These are phyloP conservation scores for Diplosphaera chodatii DNA, from an alignment of 139 green algal species.

Conservation along the genomic window DNA sequence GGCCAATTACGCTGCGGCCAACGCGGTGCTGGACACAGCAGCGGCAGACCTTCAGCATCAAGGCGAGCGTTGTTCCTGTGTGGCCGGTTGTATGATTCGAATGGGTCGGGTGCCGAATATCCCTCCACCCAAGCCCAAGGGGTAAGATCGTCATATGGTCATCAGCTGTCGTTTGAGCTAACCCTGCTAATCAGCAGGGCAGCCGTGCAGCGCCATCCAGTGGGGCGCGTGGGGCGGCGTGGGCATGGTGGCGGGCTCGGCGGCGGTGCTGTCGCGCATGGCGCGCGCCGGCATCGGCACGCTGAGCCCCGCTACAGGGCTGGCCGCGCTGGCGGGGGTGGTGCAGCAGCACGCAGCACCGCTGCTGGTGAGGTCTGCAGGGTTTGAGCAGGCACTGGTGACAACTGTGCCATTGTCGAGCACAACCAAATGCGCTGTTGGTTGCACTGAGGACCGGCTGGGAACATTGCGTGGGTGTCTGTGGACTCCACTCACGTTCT, in stretches of 20 bases:
- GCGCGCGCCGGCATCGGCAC: conserved; percentile 57
- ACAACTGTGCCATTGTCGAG: too few relatives aligned
- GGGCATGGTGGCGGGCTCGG: conserved; percentile 38
- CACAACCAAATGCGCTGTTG: too few relatives aligned
- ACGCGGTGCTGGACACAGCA: conserved; percentile 25
- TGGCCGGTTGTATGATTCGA: too few relatives aligned
- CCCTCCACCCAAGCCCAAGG: too few relatives aligned
- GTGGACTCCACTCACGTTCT: too few relatives aligned
- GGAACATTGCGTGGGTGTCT: too few relatives aligned
- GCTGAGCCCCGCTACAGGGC: conserved; percentile 39
- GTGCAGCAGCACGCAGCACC: not conserved
- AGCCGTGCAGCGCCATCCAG: conserved; percentile 28
- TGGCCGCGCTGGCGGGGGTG: conserved; percentile 29
- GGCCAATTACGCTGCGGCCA: conserved; percentile 33
- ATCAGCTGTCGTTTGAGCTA: too few relatives aligned
- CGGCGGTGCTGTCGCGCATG: conserved; percentile 28
- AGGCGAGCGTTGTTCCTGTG: too few relatives aligned
- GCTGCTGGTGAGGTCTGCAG: not conserved
- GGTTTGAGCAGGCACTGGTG: too few relatives aligned
- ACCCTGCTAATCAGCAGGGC: conserved; percentile 7
- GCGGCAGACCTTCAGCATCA: conserved; percentile 1
- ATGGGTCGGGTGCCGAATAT: too few relatives aligned
- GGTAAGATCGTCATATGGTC: too few relatives aligned
- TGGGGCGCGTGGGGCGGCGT: conserved; percentile 36
- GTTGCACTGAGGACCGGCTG: too few relatives aligned